Evolutionary conservation across 1,284 basidiomycete species (phyloP).

Genomic region (Nidula niveotomentosa): DNA sequence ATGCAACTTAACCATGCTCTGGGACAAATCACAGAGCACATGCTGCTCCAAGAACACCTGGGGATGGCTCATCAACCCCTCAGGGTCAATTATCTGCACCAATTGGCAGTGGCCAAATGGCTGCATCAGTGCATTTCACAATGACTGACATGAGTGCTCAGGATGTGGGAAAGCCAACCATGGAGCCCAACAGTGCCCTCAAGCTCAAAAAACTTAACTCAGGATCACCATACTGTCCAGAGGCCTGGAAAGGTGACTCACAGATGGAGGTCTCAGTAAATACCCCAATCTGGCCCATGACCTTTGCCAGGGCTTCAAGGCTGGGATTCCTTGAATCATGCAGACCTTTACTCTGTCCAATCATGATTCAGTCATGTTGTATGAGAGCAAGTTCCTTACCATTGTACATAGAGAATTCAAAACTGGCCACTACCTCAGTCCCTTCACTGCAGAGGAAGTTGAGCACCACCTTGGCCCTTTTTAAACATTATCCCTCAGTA

Average conservation of each 20-base stretch:
- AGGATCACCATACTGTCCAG: background rate
- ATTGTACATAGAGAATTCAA: background rate
- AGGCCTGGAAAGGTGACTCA: background rate
- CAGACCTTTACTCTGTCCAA: too few relatives aligned
- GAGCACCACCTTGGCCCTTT: background rate
- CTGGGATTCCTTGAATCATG: too few relatives aligned
- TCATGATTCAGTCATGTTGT: background rate
- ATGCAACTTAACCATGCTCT: too few relatives aligned
- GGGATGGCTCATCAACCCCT: too few relatives aligned
- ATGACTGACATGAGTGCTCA: background rate
- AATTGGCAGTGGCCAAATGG: too few relatives aligned
- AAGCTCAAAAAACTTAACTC: background rate
- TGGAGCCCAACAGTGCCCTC: slow-evolving; percentile 2
- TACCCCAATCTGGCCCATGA: background rate
- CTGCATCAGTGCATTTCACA: too few relatives aligned
- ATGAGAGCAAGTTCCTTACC: background rate
- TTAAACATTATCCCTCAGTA: background rate
- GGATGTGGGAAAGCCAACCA: slow-evolving; percentile 1
- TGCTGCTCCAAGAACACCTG: too few relatives aligned
- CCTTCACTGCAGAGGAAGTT: background rate
- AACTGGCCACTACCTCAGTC: background rate
- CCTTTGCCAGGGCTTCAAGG: background rate
- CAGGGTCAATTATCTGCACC: too few relatives aligned
- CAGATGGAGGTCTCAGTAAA: background rate
- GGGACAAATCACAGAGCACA: too few relatives aligned